These are phyloP conservation scores for apple (Malus domestica) DNA, from an alignment of 306 rosid species.

Conservation along the genomic window ASM211411v1 NC_041795.1:34028001-34028500, in stretches of 20 bases:
- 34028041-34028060: background rate
- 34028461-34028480: too few species aligned
- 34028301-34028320: constrained; percentile 68
- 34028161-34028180: background rate
- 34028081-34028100: too few species aligned
- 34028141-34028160: too few species aligned
- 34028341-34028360: constrained; percentile 69
- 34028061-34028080: background rate
- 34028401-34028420: background rate
- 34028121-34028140: too few species aligned
- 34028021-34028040: too few species aligned
- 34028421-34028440: background rate
- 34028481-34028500: too few species aligned
- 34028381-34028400: constrained; percentile 35
- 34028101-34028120: too few species aligned
- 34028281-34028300: constrained; percentile 55
- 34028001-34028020: too few species aligned
- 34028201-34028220: background rate
- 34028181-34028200: background rate
- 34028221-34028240: constrained; percentile 75
- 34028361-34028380: constrained; percentile 51
- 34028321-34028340: constrained; percentile 51
- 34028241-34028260: constrained; percentile 69
- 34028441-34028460: too few species aligned
- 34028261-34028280: constrained; percentile 69